A percentile compares a stretch with the other conserved stretches of the same genome.
Evolutionary conservation across 345 rosid genomes (phyloP).

Genomic region (Raphanus sativus): DNA sequence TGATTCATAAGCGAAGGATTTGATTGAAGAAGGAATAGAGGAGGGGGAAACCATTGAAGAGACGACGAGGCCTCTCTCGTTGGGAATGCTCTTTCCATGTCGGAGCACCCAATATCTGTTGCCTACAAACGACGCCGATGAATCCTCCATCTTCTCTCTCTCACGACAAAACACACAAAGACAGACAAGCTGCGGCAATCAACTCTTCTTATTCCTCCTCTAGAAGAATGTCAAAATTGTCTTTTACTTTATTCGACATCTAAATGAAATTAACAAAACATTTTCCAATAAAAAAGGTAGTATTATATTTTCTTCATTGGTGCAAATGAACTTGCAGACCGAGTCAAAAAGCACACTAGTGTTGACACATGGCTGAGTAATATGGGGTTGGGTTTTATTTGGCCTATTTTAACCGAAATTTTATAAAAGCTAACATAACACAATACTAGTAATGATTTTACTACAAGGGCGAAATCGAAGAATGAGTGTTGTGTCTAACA

Average conservation of each 20-base stretch:
- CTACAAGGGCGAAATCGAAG: background rate
- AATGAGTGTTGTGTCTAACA: background rate
- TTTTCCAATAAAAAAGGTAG: background rate
- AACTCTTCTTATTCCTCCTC: background rate
- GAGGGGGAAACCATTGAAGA: conserved; percentile 58
- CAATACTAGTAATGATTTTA: background rate
- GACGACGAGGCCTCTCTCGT: conserved; percentile 82
- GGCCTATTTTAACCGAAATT: background rate
- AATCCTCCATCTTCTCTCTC: conserved; percentile 42
- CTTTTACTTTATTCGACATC: background rate
- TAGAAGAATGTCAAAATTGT: background rate
- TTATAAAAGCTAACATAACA: background rate
- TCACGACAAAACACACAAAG: background rate
- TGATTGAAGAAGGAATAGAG: background rate
- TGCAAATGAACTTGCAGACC: background rate
- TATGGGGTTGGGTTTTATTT: background rate
- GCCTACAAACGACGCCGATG: conserved; percentile 39
- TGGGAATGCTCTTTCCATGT: conserved; percentile 89
- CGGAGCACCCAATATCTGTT: conserved; percentile 79
- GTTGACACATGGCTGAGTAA: background rate
- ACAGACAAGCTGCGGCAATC: background rate
- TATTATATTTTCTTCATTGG: background rate
- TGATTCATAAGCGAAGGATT: background rate
- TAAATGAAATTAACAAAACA: background rate
- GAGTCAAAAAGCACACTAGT: background rate